phyloP scores from a whole-genome alignment of 441 rosid genomes.

The Brassica balearica region DNA sequence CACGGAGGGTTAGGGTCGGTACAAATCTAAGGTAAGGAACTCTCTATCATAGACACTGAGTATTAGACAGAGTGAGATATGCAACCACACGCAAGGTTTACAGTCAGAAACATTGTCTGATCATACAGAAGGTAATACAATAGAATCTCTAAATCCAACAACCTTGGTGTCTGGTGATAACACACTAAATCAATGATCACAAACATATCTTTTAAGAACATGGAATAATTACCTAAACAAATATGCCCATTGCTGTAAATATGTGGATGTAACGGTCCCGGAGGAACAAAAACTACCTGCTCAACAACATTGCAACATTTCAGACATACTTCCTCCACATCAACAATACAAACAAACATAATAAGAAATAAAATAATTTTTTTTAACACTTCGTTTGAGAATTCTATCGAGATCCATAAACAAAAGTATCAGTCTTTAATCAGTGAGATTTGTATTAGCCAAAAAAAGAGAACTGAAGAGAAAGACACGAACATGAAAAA shows the following conservation, averaged over 20 bases:
- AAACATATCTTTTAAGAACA: background rate
- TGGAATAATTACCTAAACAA: background rate
- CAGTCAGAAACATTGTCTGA: background rate
- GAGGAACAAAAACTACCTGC: conserved; percentile 13
- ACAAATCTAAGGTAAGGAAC: background rate
- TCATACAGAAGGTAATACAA: background rate
- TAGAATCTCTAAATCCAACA: background rate
- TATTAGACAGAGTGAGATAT: background rate
- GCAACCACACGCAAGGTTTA: background rate
- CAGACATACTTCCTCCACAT: background rate
- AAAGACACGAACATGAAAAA: background rate
- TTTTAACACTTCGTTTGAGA: background rate
- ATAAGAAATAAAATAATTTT: too few relatives aligned
- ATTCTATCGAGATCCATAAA: background rate
- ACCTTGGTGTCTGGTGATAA: background rate
- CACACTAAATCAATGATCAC: background rate
- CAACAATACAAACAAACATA: background rate
- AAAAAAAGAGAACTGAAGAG: background rate
- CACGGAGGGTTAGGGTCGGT: background rate
- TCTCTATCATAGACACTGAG: background rate
- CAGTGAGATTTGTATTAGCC: background rate
- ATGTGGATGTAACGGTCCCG: conserved; percentile 9
- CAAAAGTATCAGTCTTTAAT: background rate
- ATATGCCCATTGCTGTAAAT: conserved; percentile 13
- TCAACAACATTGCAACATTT: conserved; percentile 3